Conservation (phyloP, 2,329 filamentous ascomycete species). For the Chrysoporthe cubensis region DNA sequence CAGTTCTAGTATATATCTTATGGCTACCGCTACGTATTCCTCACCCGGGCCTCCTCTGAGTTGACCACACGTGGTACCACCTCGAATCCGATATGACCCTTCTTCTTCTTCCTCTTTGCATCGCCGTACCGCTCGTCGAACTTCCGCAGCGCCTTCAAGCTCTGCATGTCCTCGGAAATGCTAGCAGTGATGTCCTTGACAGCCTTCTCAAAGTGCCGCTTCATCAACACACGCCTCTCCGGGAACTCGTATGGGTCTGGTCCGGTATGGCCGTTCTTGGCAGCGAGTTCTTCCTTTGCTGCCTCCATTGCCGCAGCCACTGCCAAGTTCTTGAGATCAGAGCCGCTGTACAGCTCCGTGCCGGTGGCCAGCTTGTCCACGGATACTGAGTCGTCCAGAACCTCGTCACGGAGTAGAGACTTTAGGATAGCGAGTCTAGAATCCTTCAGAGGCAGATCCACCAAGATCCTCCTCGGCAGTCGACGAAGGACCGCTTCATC, state of each 20-base stretch:
- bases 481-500: slow-evolving; percentile 85
- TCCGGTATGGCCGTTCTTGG: slow-evolving; percentile 39
- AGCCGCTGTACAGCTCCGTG: slow-evolving; percentile 80
- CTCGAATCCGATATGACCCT: slow-evolving; percentile 63
- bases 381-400: slow-evolving; percentile 62
- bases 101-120: slow-evolving; percentile 68
- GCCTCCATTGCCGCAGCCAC: slow-evolving; percentile 80
- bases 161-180: slow-evolving; percentile 92
- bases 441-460: slow-evolving; percentile 69
- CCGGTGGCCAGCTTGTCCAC: slow-evolving; percentile 65
- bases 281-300: slow-evolving; percentile 71
- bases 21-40: slow-evolving; percentile 11
- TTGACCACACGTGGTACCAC: slow-evolving; percentile 45
- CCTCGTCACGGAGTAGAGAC: slow-evolving; percentile 73
- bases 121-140: slow-evolving; percentile 97
- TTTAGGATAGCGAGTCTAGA: slow-evolving; percentile 65
- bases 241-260: slow-evolving; percentile 63
- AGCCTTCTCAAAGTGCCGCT: slow-evolving; percentile 81
- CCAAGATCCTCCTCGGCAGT: slow-evolving; percentile 71
- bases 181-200: slow-evolving; percentile 88
- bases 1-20: not conserved
- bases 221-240: slow-evolving; percentile 66
- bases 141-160: slow-evolving; percentile 82
- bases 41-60: slow-evolving; percentile 51
- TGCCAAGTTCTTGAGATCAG: slow-evolving; percentile 81